A percentile compares a stretch with the other conserved stretches of the same genome.
Evolutionary conservation across 1,284 basidiomycete genomes (phyloP).

Genomic region (Leccinum subrobustum): DNA sequence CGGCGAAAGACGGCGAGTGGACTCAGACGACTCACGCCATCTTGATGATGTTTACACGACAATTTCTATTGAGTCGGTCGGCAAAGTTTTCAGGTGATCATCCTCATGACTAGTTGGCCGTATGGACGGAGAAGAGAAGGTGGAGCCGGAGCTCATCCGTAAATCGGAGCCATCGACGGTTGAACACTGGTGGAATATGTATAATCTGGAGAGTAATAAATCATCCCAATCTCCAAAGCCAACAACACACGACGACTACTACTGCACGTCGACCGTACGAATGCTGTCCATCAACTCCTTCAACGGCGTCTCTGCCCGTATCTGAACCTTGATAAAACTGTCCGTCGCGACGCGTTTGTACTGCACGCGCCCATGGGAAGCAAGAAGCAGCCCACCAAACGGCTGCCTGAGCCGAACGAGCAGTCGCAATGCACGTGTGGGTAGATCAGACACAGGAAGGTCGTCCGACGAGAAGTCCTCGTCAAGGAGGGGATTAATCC

Average conservation of each 20-base stretch:
- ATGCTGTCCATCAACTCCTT: background rate
- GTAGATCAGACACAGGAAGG: no score
- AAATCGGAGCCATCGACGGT: conserved; percentile 35
- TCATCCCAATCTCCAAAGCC: no score
- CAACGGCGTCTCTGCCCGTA: background rate
- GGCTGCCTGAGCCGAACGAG: no score
- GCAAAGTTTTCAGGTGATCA: background rate
- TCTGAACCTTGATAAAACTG: background rate
- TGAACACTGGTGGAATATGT: no score
- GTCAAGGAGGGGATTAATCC: no score
- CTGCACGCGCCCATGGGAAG: no score
- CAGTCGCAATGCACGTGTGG: no score
- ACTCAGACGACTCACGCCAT: no score
- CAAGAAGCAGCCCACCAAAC: no score
- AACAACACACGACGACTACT: background rate
- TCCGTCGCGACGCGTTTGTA: background rate
- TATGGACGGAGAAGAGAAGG: background rate
- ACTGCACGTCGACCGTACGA: background rate
- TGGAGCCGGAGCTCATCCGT: background rate
- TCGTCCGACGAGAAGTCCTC: no score
- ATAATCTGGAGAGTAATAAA: no score
- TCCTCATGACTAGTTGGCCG: no score
- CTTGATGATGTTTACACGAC: background rate
- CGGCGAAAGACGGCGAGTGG: background rate
- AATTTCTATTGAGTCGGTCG: background rate